Base-by-base conservation (phyloP, 257 asterid genomes). In the Plantago ovata region DNA sequence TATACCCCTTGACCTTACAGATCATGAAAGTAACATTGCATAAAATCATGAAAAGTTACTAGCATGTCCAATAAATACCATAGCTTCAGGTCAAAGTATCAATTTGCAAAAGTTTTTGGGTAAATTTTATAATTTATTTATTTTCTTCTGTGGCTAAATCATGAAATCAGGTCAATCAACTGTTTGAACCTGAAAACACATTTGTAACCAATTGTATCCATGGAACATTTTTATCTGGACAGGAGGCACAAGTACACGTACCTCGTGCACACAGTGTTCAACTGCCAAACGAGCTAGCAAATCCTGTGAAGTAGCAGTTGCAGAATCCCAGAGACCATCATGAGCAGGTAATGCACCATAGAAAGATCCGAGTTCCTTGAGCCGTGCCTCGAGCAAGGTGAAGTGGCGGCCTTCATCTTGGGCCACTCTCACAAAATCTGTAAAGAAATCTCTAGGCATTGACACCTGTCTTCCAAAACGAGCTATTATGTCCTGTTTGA, bases 291-390 rank as follows among this genome's bases (percentile, higher is more conserved):
- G 95, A 40, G 95, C 86, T 72, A 76, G 61, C 73, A 92, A 54
- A 70, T 87, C 92, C 55, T 80, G 77, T 9, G 96, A 85, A 66
- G 98, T 92, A 55, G 89, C 88, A 56, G 61, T 74, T 18, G 98
- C 98, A 13, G 98, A 92, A 72, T 87, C 98, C 98, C 98, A 92
- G 49, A 92, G 89, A 53, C 98, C 98, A 63, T 92, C 98, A 60
- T 92, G 98, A 63, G 95, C 96, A 28, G 96, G 85, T 28, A 92
- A 76, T 21, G 95, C 98, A 68, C 98, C 96, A 58, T 92, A 92
- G 79, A 75, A 81, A 45, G 96, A 92, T 47, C 93, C 96, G 16
- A 92, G 79, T 55, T 92, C 95, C 74, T 78, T 47, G 9, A 92
- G 88, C 24, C 98, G 77, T 41, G 75, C 77, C 28, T 94, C 90